Evolutionary conservation across 75 land plant species (phyloP).

Genomic region (Isoetes taiwanensis): DNA sequence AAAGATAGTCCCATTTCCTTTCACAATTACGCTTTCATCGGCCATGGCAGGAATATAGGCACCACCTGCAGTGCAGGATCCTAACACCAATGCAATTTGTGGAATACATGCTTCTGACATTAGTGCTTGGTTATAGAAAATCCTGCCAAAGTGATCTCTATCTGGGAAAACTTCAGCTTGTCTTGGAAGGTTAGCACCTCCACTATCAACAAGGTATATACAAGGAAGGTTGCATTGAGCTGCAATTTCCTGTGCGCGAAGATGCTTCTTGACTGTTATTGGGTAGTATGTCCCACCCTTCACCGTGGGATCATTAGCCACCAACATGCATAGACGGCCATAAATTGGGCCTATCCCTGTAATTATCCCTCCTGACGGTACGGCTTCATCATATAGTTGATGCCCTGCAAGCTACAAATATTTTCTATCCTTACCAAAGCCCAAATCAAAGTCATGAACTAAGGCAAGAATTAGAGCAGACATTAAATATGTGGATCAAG

Average conservation of each 20-base stretch:
- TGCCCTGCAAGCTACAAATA: slow-evolving; percentile 81
- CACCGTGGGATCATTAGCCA: slow-evolving; percentile 95
- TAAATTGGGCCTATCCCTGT: slow-evolving; percentile 91
- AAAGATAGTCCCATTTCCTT: slow-evolving; percentile 98
- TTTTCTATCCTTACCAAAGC: neutral
- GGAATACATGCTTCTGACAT: slow-evolving; percentile 93
- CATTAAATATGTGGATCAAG: no score
- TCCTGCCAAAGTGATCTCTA: slow-evolving; percentile 88
- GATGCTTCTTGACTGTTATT: slow-evolving; percentile 92
- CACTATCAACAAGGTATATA: slow-evolving; percentile 95
- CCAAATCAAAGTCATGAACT: neutral
- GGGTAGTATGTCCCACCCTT: slow-evolving; percentile 99
- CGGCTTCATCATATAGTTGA: slow-evolving; percentile 65
- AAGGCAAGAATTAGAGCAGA: no score
- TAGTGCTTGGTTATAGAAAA: slow-evolving; percentile 86
- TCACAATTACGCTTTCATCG: slow-evolving; percentile 97
- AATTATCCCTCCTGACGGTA: slow-evolving; percentile 85
- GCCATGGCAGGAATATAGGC: slow-evolving; percentile 99
- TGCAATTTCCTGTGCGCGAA: slow-evolving; percentile 97
- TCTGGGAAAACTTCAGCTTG: slow-evolving; percentile 98
- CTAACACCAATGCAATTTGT: slow-evolving; percentile 88
- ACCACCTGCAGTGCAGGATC: slow-evolving; percentile 98
- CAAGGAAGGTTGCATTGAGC: slow-evolving; percentile 73
- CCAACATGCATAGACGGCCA: slow-evolving; percentile 80
- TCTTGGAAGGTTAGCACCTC: slow-evolving; percentile 96